phyloP scores from a whole-genome alignment of 202 grass and related monocot species.

The Carex arenaria region DNA sequence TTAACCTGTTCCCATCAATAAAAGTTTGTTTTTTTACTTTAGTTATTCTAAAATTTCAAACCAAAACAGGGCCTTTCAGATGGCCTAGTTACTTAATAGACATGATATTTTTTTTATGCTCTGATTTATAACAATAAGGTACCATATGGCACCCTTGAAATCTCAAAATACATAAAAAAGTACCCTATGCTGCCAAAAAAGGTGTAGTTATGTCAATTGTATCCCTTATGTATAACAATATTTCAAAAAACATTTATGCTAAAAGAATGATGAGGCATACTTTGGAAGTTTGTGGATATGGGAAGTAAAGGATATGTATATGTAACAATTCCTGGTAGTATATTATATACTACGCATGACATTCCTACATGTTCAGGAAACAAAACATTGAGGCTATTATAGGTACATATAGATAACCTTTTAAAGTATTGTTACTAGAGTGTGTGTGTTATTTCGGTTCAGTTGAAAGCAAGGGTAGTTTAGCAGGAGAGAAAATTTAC shows the following conservation, averaged over 20 bases:
- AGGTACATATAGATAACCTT: background rate
- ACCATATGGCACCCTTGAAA: background rate
- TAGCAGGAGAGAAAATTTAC: slow-evolving; percentile 35
- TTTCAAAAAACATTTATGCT: background rate
- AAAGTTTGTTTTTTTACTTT: background rate
- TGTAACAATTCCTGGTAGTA: background rate
- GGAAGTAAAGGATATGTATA: background rate
- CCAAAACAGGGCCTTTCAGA: background rate
- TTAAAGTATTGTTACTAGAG: background rate
- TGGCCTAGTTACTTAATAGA: background rate
- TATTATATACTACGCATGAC: background rate
- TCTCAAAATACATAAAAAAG: background rate
- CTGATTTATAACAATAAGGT: background rate
- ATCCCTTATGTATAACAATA: background rate
- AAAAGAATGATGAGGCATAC: too few species aligned
- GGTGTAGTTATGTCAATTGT: background rate
- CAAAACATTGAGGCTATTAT: background rate
- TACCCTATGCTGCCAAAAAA: background rate
- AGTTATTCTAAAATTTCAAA: background rate
- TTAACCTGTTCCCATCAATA: slow-evolving; percentile 66
- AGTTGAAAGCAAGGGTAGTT: background rate
- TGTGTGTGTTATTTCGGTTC: background rate
- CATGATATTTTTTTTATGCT: background rate
- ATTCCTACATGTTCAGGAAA: background rate
- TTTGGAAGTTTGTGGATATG: background rate